Evolutionary conservation across 2,329 filamentous ascomycete genomes (phyloP).

Genomic region (Dactylellina cionopaga): DNA sequence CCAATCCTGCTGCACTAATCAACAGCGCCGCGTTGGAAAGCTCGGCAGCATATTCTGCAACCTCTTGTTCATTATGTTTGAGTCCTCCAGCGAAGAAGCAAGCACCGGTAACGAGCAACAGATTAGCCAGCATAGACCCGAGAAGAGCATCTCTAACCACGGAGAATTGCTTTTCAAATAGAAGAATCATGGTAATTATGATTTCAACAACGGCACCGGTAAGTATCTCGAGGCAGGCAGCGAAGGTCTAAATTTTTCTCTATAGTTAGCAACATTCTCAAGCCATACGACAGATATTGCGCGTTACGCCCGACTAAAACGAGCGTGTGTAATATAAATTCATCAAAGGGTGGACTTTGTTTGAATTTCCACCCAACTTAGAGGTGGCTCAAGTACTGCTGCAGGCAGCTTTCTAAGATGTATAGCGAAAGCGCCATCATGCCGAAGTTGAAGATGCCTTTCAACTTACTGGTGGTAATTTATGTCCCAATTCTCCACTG

Average conservation of each 20-base stretch:
- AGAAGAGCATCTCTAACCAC: constrained; percentile 85
- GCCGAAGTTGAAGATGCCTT: background rate
- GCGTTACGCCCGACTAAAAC: too few species aligned
- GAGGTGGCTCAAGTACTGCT: too few species aligned
- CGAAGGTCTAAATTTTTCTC: constrained; percentile 76
- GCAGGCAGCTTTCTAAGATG: too few species aligned
- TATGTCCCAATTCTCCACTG: constrained; percentile 15
- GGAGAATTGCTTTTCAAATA: constrained; percentile 68
- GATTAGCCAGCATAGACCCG: constrained; percentile 82
- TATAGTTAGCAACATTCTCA: too few species aligned
- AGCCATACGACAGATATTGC: too few species aligned
- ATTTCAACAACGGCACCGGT: constrained; percentile 82
- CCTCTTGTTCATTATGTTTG: constrained; percentile 34
- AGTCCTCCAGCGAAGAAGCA: constrained; percentile 84
- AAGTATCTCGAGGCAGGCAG: constrained; percentile 71
- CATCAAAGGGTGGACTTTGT: too few species aligned
- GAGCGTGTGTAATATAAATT: too few species aligned
- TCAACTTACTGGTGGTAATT: too few species aligned
- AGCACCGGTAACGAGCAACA: constrained; percentile 79
- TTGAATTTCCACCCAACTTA: too few species aligned
- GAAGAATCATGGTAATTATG: constrained; percentile 80
- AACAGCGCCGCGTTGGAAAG: constrained; percentile 38
- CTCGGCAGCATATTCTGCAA: constrained; percentile 40
- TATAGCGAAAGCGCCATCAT: constrained; percentile 73
- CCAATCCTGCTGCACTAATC: constrained; percentile 32